phyloP scores from a whole-genome alignment of 495 filamentous ascomycete species.

The Podospora australis region DNA sequence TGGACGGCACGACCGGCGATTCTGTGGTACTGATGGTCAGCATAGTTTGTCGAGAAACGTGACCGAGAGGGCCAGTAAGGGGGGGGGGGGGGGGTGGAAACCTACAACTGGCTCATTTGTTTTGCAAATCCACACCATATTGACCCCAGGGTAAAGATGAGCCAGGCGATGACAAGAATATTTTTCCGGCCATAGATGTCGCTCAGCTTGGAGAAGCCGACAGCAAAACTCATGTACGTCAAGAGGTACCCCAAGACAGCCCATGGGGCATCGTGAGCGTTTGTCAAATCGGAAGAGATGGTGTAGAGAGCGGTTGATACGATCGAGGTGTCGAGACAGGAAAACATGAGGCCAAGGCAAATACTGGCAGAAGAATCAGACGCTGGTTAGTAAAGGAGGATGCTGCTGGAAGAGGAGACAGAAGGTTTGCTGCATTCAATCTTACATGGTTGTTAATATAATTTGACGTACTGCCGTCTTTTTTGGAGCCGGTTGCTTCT shows the following conservation, averaged over 20 bases:
- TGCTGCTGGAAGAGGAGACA: not conserved
- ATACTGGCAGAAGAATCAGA: too few species aligned
- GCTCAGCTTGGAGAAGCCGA: constrained; percentile 54
- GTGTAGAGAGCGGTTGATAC: constrained; percentile 56
- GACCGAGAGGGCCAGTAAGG: not conserved
- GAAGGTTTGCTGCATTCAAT: too few species aligned
- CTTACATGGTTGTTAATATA: constrained; percentile 22
- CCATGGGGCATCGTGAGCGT: constrained; percentile 52
- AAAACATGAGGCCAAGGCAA: constrained; percentile 50
- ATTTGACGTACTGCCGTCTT: constrained; percentile 11
- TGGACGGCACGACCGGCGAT: constrained; percentile 56
- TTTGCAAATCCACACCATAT: constrained; percentile 49
- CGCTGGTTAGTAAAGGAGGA: not conserved
- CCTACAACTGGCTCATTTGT: constrained; percentile 49
- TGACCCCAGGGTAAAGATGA: constrained; percentile 50
- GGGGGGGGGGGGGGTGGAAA: too few species aligned
- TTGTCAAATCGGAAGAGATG: constrained; percentile 48
- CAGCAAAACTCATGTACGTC: constrained; percentile 54
- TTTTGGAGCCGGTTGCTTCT: not conserved
- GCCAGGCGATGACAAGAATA: constrained; percentile 41
- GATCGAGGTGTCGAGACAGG: constrained; percentile 57
- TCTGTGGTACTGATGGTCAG: constrained; percentile 21
- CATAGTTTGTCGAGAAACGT: too few species aligned
- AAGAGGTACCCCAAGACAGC: constrained; percentile 53
- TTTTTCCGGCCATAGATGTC: constrained; percentile 53